Base-by-base conservation (phyloP, 129 eudicot species). In the Flaveria sonorensis region DNA sequence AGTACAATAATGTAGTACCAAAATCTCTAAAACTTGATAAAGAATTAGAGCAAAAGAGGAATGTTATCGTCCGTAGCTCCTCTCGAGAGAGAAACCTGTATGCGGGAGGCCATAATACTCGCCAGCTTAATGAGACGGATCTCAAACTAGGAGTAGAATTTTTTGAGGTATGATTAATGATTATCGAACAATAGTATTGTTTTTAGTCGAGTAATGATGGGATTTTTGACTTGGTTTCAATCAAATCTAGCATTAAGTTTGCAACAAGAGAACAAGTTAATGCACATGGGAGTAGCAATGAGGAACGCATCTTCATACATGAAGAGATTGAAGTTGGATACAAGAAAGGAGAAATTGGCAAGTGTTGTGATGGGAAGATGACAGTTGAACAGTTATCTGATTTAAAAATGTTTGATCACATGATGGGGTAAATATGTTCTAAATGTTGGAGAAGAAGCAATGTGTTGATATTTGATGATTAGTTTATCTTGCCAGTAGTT, bases 241-340 rank as follows among this genome's bases (percentile, higher is more conserved):
- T 30, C 36, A 30, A 30, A 30, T 30, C 5, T 30, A 30, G 36
- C 36, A 30, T 30, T 30, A 30, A 30, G 36, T 30, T 30, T 30
- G 6, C 36, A 91, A 77, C 96, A 91, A 85, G 96, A 91, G 80
- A 87, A 78, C 6, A 86, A 94, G 83, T 70, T 94, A 74, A 91
- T 81, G 84, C 93, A 94, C 75, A 88, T 91, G 97, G 99, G 99
- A 8, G 97, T 93, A 53, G 89, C 97, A 4, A 92, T 94, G 39
- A 86, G 99, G 73, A 91, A 91, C 64, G 89, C 92, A 55, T 83
- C 87, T 24, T 82, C 88, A 13, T 94, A 83, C 74, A 68, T 76
- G 72, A 79, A 85, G 75, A 86, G 66, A 71, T 18, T 94, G 87
- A 91, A 85, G 82, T 12, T 81, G 77, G 81, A 87, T 70, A 86